Base-by-base conservation (phyloP, 1,139 yeast genomes). In the Scheffersomyces lignicola region DNA sequence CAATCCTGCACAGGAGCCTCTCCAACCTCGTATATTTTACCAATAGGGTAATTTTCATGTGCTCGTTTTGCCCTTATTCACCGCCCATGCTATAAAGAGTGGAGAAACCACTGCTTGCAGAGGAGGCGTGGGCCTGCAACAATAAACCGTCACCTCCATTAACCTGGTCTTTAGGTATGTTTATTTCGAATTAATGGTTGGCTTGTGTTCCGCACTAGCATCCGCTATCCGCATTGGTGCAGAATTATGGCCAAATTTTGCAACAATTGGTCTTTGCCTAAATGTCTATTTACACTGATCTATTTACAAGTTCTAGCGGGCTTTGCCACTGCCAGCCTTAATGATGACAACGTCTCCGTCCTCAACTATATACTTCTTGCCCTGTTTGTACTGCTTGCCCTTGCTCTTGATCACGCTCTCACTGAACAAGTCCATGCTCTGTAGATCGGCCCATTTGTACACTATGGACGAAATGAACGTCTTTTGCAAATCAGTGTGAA, bases 401-500 rank as follows among this genome's bases (percentile, higher is more conserved):
- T 61, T 60, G 12, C 69, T 52, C 47, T 72, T 77, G 43, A 77
- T 48, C 11, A 49, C 51, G 11, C 58, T 58, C 39, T 76, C 81
- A 41, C 73, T 71, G 34, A 73, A 61, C 31, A 57, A 69, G 17
- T 44, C 43, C 37, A 60, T 58, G 3, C 54, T 47, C 33, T 56
- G 47, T 27, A 83, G 49, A 54, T 94, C 97, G 8, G 73, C 72
- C 67, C 80, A 90, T 57, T 88, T 90, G 65, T 87, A 87, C 40
- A 92, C 89, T 54, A 89, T 85, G 7, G 95, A 95, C 47, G 78
- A 76, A 41, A 90, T 81, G 54, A 90, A 90, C 1, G 95, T 85
- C 52, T 82, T 78, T 62, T 83, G 83, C 40, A 89, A 67, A 58
- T 89, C 97, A 6, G 90, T 83, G 59, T 92, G 97, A 43, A 90